Evolutionary conservation across 1,284 basidiomycete genomes (phyloP), one percentile per base, ranked within the genome.

Genomic region (Coniophora puteana): DNA sequence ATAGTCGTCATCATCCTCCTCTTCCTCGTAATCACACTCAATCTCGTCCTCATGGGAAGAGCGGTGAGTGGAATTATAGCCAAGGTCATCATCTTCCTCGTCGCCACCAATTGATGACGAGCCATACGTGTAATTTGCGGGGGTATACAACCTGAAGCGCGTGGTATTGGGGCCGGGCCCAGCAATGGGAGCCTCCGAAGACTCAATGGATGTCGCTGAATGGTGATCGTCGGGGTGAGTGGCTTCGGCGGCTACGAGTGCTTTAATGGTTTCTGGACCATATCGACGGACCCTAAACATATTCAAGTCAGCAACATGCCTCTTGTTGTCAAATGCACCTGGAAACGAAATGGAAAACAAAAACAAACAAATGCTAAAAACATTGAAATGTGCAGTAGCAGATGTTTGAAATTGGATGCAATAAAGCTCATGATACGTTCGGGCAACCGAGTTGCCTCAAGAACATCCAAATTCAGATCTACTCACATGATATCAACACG

Each of bases 401-500:
- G 6, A 6, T 6, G n/a, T 20, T 35, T 20, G 14, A 14, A 17
- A 33, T 8, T 17, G 17, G 16, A 33, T 17, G 31, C 10, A 33
- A n/a, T 10, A n/a, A 10, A 12, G 16, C 10, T 33, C 16, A 11
- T 8, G 16, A 11, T 33, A 33, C 10, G 16, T 11, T 11, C 11
- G 8, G 8, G 31, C 31, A 33, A 17, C n/a, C n/a, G n/a, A n/a
- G n/a, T n/a, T n/a, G n/a, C n/a, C n/a, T n/a, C n/a, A n/a, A n/a
- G n/a, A n/a, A n/a, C n/a, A n/a, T 25, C 17, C 17, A 36, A 22
- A 35, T 39, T 26, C 27, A 38, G 10, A 27, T 36, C 47, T 16
- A 59, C 57, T 47, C 30, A 59, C 57, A 59, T 35, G 45, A 44
- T 62, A 40, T 59, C 57, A 46, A 59, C 57, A 26, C 57, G 57